Evolutionary conservation across 495 filamentous ascomycete genomes (phyloP), one percentile per base, ranked within the genome.

Genomic region (Cercophora samala): DNA sequence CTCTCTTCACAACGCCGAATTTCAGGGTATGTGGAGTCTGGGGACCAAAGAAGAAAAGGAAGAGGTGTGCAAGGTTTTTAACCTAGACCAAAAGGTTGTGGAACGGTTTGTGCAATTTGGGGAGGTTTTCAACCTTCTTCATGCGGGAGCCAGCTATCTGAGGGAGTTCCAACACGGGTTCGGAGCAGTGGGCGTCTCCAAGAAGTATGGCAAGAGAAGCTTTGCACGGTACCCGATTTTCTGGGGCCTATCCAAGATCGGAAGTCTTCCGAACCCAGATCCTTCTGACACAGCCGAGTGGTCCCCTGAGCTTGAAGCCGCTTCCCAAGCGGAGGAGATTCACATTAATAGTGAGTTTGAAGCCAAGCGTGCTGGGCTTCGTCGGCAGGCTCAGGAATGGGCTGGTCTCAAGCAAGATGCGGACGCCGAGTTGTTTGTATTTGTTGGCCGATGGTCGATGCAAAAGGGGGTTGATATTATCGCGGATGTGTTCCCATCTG

Each of bases 401-500:
- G 89, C 89, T 52, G 86, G 86, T 4, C 78, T 92, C 0, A 76
- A 89, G 4, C 79, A 85, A 64, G 83, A 86, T 58, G 81, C 88
- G 9, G 80, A 87, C 52, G 89, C 89, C 3, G 89, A 92, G 69
- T 80, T 92, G 23, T 82, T 91, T 68, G 89, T 91, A 17, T 92
- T 92, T 69, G 89, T 92, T 37, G 89, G 89, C 46, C 84, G 89
- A 61, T 92, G 89, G 89, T 90, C 87, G 0, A 87, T 88, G 80
- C 89, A 92, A 73, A 92, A 91, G 70, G 89, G 89, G n/a, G 80
- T 91, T 60, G 89, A 91, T 73, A 79, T 91, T 3, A 91, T 91
- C 63, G 89, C 89, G 17, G 89, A 91, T 72, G 84, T 91, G 5
- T 86, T 90, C 74, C 88, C 89, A 46, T 81, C 83, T 23, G 80